Evolutionary conservation across 2,329 filamentous ascomycete genomes (phyloP).

Genomic region (Clonostachys rosea): DNA sequence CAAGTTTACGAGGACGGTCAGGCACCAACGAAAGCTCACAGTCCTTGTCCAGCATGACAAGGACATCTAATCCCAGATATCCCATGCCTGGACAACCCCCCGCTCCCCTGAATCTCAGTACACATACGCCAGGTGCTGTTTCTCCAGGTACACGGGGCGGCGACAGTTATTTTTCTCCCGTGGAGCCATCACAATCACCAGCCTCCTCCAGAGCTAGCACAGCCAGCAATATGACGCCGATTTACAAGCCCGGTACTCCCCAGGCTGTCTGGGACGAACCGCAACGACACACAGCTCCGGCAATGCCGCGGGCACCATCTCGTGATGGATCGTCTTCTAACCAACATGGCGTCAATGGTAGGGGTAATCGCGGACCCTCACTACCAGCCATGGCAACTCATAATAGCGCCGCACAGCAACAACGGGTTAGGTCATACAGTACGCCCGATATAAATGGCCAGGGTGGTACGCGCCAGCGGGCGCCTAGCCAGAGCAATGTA

Average conservation of each 20-base stretch:
- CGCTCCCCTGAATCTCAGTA: conserved; percentile 65
- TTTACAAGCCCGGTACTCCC: conserved; percentile 58
- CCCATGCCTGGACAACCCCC: conserved; percentile 57
- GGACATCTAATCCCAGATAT: conserved; percentile 67
- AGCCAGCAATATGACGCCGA: conserved; percentile 66
- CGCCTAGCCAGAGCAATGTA: conserved; percentile 48
- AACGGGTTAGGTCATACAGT: conserved; percentile 84
- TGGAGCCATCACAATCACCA: conserved; percentile 77
- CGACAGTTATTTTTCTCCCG: conserved; percentile 94
- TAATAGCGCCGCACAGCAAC: conserved; percentile 56
- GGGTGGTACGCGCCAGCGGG: conserved; percentile 50
- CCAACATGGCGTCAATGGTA: conserved; percentile 56
- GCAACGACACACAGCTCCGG: conserved; percentile 77
- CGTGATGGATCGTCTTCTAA: conserved; percentile 68
- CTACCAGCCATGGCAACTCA: conserved; percentile 65
- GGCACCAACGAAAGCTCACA: conserved; percentile 66
- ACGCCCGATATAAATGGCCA: conserved; percentile 87
- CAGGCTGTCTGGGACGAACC: conserved; percentile 66
- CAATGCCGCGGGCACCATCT: conserved; percentile 76
- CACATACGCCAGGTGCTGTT: conserved; percentile 34
- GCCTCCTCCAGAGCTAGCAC: conserved; percentile 72
- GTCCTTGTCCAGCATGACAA: conserved; percentile 50
- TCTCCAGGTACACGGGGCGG: conserved; percentile 59
- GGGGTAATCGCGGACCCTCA: conserved; percentile 72
- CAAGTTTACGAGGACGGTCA: conserved; percentile 71